Evolutionary conservation across 2,329 filamentous ascomycete species (phyloP).

Genomic region (Cryphonectria carpinicola): DNA sequence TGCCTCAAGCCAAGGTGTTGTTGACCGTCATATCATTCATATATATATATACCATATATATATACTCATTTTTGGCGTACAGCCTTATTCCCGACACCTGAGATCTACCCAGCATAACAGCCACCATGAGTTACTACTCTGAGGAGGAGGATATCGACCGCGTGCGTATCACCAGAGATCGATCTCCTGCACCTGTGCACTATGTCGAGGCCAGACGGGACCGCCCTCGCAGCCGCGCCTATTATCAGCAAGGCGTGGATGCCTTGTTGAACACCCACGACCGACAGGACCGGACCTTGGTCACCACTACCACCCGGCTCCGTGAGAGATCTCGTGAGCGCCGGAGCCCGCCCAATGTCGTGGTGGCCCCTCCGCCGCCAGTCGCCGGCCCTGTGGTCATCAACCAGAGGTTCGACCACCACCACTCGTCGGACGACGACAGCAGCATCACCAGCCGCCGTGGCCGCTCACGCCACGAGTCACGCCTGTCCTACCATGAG

Average conservation of each 20-base stretch:
- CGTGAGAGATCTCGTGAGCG: slow-evolving; percentile 47
- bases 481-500: slow-evolving; percentile 33
- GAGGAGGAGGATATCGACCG: slow-evolving; percentile 60
- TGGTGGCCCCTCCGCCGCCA: slow-evolving; percentile 36
- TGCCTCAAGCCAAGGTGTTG: neutral
- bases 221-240: slow-evolving; percentile 44
- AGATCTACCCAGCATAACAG: neutral
- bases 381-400: slow-evolving; percentile 55
- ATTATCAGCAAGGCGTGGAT: slow-evolving; percentile 46
- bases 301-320: slow-evolving; percentile 48
- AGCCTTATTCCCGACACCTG: neutral
- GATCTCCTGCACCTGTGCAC: slow-evolving; percentile 47
- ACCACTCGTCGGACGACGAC: slow-evolving; percentile 49
- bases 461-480: slow-evolving; percentile 35
- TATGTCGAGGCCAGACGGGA: slow-evolving; percentile 49
- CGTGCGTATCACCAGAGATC: slow-evolving; percentile 50
- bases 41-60: neutral
- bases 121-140: slow-evolving; percentile 45
- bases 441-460: slow-evolving; percentile 40
- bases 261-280: slow-evolving; percentile 45
- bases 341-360: slow-evolving; percentile 45
- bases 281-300: slow-evolving; percentile 47
- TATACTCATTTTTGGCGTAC: neutral
- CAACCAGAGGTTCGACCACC: slow-evolving; percentile 54
- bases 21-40: neutral